Conservation (phyloP, 164 flowering plant species). For the Paratinospora sagittata region DNA sequence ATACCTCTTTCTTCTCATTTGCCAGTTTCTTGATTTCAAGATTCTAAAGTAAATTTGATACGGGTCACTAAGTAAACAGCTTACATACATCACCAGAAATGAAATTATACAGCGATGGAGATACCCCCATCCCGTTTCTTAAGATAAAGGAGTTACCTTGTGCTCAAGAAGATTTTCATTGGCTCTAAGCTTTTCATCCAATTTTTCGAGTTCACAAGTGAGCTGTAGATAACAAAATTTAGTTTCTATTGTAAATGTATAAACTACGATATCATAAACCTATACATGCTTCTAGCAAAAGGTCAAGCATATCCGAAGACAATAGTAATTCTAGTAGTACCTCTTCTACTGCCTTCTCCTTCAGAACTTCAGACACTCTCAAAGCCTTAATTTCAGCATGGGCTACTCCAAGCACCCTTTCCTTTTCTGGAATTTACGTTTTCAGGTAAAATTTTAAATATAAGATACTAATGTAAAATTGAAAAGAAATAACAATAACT, state of each 20-base stretch:
- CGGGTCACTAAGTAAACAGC: not conserved
- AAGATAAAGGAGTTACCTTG: constrained; percentile 44
- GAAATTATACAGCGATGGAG: not conserved
- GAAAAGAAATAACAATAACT: not conserved
- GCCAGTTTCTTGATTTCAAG: constrained; percentile 66
- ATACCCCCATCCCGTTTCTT: not conserved
- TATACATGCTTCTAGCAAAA: not conserved
- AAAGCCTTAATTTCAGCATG: constrained; percentile 62
- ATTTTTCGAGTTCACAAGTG: constrained; percentile 35
- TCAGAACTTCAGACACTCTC: constrained; percentile 50
- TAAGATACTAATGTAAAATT: not conserved
- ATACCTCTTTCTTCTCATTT: constrained; percentile 72
- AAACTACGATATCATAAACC: not conserved
- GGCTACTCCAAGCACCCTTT: constrained; percentile 51
- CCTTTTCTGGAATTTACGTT: constrained; percentile 44
- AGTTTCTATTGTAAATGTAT: not conserved
- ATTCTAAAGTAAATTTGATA: constrained; percentile 40
- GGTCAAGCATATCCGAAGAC: not conserved
- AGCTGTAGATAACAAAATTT: constrained; percentile 41
- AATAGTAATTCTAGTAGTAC: constrained; percentile 23
- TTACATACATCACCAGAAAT: not conserved
- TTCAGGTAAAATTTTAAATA: not conserved
- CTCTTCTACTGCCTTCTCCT: constrained; percentile 82
- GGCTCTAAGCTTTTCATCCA: constrained; percentile 54
- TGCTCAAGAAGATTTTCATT: constrained; percentile 53